Evolutionary conservation across 2,329 filamentous ascomycete genomes (phyloP), one percentile per base, ranked within the genome.

Genomic region (Calonectria montana): DNA sequence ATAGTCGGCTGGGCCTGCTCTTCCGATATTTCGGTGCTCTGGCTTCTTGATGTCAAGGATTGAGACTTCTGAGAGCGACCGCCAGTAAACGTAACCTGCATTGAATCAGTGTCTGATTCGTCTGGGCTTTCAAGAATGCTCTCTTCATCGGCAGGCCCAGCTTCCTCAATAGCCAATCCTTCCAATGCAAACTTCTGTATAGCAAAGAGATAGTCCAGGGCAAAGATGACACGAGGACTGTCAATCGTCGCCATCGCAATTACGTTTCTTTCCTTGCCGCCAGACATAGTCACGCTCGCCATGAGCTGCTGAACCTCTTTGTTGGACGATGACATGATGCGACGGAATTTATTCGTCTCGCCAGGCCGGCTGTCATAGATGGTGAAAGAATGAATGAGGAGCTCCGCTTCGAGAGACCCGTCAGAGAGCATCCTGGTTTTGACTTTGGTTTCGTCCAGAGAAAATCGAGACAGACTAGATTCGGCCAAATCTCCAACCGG

Each of bases 271-370:
- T 98, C 93, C 39, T 91, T 87, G 4, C 95, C 95, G 18, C 95
- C 94, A 0, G 96, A 95, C 83, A 99, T 97, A 0, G 96, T 97
- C 4, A 99, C 87, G 81, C 94, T 98, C 21, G 97, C 97, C 97
- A 99, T 99, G 80, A 99, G 96, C 78, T 99, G 97, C 82, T 98
- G 96, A 55, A 97, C 95, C 68, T 96, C 93, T 77, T 95, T 96
- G 83, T 98, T 98, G 80, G 96, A 95, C 67, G 97, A 92, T 2
- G 96, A 96, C 97, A 99, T 98, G 84, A 99, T 98, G 82, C 96
- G 97, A 63, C 95, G 92, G 88, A 97, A 99, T 81, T 97, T 98
- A 86, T 98, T 99, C 6, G 93, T 94, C 78, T 97, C 96, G 66
- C 91, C 90, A 5, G 91, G 92, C n/a, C 97, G 92, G 74, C 94